These are phyloP conservation scores for Hibiscus trionum DNA, from an alignment of 345 rosid species.

Conservation along the genomic window DNA sequence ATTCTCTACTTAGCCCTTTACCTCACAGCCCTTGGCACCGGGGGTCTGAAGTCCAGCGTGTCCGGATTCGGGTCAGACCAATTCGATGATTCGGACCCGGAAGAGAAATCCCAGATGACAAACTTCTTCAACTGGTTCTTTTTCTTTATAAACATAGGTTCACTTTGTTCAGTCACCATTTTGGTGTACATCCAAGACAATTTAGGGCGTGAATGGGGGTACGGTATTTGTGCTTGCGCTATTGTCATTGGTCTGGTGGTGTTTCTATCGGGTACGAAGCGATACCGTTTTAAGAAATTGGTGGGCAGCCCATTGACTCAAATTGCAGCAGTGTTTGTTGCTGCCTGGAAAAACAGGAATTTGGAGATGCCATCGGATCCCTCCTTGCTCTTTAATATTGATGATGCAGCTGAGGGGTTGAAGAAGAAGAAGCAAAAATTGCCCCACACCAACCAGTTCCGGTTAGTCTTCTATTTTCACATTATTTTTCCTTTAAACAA, in stretches of 20 bases:
- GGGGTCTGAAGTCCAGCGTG: not conserved
- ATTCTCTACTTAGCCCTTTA: not conserved
- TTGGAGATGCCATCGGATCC: not conserved
- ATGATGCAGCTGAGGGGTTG: not conserved
- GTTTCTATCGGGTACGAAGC: not conserved
- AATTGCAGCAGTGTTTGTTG: not conserved
- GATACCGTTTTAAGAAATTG: not conserved
- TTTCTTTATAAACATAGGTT: not conserved
- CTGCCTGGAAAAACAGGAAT: not conserved
- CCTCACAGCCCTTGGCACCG: not conserved
- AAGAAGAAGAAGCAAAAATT: not conserved
- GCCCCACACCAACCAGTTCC: not conserved
- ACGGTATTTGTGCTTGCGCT: not conserved
- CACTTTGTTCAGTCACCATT: not conserved
- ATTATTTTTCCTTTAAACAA: too few species aligned
- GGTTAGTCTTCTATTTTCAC: not conserved
- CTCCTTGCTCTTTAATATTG: not conserved
- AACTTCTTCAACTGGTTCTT: not conserved
- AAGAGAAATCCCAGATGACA: not conserved
- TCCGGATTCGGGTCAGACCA: not conserved
- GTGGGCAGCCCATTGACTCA: not conserved
- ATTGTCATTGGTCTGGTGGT: not conserved
- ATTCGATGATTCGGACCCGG: not conserved
- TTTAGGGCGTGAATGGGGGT: not conserved
- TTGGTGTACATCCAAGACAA: not conserved